A percentile compares a stretch with the other conserved stretches of the same genome.
Evolutionary conservation across 139 green algal species (phyloP).

Genomic region (Astrephomene gubernaculifera): DNA sequence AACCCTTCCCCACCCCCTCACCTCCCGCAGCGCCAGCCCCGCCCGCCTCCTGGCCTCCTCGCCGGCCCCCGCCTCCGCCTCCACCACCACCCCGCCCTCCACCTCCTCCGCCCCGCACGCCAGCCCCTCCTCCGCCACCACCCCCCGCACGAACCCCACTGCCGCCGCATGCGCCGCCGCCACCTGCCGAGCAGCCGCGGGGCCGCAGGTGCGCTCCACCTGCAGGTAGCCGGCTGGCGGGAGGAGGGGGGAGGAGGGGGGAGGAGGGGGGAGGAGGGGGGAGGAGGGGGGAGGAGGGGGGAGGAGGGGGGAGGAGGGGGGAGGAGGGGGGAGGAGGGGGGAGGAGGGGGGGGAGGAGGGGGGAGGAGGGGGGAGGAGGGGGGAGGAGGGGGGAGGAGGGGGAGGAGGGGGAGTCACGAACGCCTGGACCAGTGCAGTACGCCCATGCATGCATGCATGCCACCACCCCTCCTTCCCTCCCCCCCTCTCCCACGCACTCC

Average conservation of each 20-base stretch:
- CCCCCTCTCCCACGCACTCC: too few relatives aligned
- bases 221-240: neutral
- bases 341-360: too few relatives aligned
- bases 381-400: too few relatives aligned
- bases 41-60: neutral
- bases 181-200: neutral
- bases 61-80: neutral
- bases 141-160: neutral
- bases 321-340: too few relatives aligned
- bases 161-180: slow-evolving; percentile 19
- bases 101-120: slow-evolving; percentile 23
- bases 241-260: neutral
- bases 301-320: too few relatives aligned
- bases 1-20: too few relatives aligned
- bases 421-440: too few relatives aligned
- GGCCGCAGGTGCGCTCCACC: slow-evolving; percentile 21
- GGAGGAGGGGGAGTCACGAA: too few relatives aligned
- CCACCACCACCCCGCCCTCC: slow-evolving; percentile 2
- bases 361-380: too few relatives aligned
- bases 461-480: too few relatives aligned
- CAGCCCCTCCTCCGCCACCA: slow-evolving; percentile 37
- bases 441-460: too few relatives aligned
- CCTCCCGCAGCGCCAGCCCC: neutral
- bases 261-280: neutral
- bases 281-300: too few relatives aligned